These are phyloP conservation scores for Xylariales sp. DNA, from an alignment of 2,329 filamentous ascomycete genomes.

Conservation along the genomic window DNA sequence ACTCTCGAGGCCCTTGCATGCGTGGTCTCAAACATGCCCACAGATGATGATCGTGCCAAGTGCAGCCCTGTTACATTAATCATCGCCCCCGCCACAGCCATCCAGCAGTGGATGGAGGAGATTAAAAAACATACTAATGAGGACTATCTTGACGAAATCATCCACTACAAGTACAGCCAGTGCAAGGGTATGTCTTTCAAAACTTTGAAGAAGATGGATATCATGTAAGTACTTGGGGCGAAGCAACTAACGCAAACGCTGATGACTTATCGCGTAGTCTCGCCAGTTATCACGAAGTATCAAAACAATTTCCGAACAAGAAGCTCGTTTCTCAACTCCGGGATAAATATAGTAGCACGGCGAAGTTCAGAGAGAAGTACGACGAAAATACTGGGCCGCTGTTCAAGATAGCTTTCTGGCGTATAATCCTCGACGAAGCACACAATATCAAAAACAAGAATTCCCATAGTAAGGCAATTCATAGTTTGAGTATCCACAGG, in stretches of 20 bases:
- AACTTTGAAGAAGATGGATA: not conserved
- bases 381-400: constrained; percentile 18
- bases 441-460: constrained; percentile 33
- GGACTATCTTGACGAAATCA: not conserved
- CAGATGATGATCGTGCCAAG: not conserved
- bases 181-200: not conserved
- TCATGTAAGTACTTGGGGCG: constrained; percentile 18
- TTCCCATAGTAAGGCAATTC: constrained; percentile 20
- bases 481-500: not conserved
- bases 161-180: constrained; percentile 17
- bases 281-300: constrained; percentile 28
- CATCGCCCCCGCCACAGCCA: constrained; percentile 26
- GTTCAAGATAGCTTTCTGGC: constrained; percentile 28
- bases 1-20: constrained; percentile 28
- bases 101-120: constrained; percentile 32
- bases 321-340: not conserved
- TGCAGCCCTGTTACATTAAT: constrained; percentile 22
- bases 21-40: constrained; percentile 25
- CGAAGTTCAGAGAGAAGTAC: not conserved
- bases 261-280: constrained; percentile 18
- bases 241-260: not conserved
- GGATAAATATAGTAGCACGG: not conserved
- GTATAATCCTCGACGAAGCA: constrained; percentile 35
- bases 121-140: constrained; percentile 14
- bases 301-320: constrained; percentile 7